Evolutionary conservation across 768 basidiomycete species (phyloP).

Genomic region (Tubosaeta brunneosetosa): DNA sequence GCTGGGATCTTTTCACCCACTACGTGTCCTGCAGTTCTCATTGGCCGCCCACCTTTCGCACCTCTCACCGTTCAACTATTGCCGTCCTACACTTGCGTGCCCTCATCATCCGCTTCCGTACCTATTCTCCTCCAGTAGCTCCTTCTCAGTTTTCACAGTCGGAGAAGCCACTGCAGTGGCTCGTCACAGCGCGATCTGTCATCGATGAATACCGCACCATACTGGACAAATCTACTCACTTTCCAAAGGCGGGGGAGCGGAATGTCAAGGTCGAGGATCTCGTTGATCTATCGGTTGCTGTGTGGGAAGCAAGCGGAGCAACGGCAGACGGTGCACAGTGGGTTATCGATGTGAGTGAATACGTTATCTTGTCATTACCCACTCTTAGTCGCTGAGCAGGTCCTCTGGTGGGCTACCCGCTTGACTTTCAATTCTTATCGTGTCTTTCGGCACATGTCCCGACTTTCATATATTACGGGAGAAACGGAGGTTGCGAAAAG

Average conservation of each 20-base stretch:
- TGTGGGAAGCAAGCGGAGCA: conserved; percentile 76
- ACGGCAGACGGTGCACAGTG: conserved; percentile 61
- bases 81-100: conserved; percentile 70
- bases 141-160: conserved; percentile 17
- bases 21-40: conserved; percentile 58
- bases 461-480: conserved; percentile 59
- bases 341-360: conserved; percentile 69
- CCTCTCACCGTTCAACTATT: conserved; percentile 68
- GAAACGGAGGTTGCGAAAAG: conserved; percentile 63
- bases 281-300: conserved; percentile 70
- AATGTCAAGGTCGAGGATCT: conserved; percentile 81
- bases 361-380: neutral
- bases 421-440: conserved; percentile 91
- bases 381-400: conserved; percentile 37
- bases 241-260: conserved; percentile 77
- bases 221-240: conserved; percentile 62
- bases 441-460: conserved; percentile 79
- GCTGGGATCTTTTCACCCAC: conserved; percentile 62
- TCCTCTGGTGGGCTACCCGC: conserved; percentile 91
- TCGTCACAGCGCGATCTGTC: conserved; percentile 59
- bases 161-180: conserved; percentile 49
- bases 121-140: conserved; percentile 11
- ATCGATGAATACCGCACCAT: conserved; percentile 68
- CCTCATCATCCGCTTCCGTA: conserved; percentile 49
- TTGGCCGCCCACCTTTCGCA: conserved; percentile 79